A percentile compares a stretch with the other conserved stretches of the same genome.
Conservation (phyloP, 768 basidiomycete genomes). For the Leccinum subgranulosum region DNA sequence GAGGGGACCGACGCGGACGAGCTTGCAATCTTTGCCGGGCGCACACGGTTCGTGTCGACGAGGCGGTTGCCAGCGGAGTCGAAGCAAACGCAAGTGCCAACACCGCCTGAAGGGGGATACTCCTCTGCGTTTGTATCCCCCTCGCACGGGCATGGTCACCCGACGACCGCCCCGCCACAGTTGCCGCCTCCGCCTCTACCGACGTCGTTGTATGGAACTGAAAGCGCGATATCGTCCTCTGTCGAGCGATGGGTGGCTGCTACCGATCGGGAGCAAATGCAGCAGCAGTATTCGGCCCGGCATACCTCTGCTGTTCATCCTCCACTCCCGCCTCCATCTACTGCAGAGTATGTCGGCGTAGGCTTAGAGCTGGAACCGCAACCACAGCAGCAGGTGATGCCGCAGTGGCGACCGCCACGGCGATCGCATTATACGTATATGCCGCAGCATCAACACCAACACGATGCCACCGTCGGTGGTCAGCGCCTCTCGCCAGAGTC, state of each 20-base stretch:
- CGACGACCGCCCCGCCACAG: background rate
- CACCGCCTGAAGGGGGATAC: constrained; percentile 3
- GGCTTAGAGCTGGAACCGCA: background rate
- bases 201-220: constrained; percentile 13
- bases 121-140: background rate
- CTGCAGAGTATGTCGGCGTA: constrained; percentile 4
- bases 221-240: constrained; percentile 9
- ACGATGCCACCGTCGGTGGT: constrained; percentile 3
- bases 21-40: constrained; percentile 66
- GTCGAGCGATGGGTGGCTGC: constrained; percentile 13
- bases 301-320: background rate
- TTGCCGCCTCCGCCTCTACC: background rate
- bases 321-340: background rate
- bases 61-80: constrained; percentile 31
- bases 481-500: background rate
- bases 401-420: constrained; percentile 29
- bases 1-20: constrained; percentile 58
- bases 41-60: constrained; percentile 57
- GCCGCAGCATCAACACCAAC: constrained; percentile 12
- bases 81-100: constrained; percentile 3
- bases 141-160: background rate
- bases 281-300: background rate
- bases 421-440: constrained; percentile 28
- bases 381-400: constrained; percentile 7
- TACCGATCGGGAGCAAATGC: constrained; percentile 15